Evolutionary conservation across 345 rosid genomes (phyloP).

Genomic region (Eutrema japonicum): DNA sequence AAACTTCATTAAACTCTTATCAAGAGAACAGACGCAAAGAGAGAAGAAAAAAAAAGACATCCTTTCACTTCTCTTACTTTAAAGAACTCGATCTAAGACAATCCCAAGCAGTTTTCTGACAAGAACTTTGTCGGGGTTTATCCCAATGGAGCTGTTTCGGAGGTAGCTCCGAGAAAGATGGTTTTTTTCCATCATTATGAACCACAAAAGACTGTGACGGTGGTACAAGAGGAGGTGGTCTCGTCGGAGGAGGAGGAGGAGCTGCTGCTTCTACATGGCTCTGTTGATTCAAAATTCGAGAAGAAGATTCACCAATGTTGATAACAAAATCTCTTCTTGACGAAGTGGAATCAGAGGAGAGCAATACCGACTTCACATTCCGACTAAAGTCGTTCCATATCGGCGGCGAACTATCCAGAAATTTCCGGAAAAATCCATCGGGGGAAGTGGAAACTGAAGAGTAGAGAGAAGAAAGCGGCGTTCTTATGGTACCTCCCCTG

Average conservation of each 20-base stretch:
- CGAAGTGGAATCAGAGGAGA: conserved; percentile 44
- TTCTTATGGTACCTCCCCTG: conserved; percentile 44
- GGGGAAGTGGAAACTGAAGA: conserved; percentile 48
- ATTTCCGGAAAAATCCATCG: conserved; percentile 35
- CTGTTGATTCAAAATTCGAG: conserved; percentile 30
- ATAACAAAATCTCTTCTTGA: conserved; percentile 43
- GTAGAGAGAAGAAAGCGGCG: conserved; percentile 41
- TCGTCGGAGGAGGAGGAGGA: conserved; percentile 44
- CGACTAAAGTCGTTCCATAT: conserved; percentile 40
- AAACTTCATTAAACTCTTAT: conserved; percentile 19
- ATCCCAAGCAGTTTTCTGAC: conserved; percentile 8
- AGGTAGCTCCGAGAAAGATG: conserved; percentile 7
- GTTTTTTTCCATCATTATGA: conserved; percentile 40
- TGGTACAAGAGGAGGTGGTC: conserved; percentile 48
- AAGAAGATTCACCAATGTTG: conserved; percentile 44
- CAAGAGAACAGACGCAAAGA: not conserved
- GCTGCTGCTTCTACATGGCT: conserved; percentile 24
- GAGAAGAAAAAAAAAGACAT: not conserved
- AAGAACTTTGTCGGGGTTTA: not conserved
- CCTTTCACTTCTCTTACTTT: conserved; percentile 51
- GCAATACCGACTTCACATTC: conserved; percentile 45
- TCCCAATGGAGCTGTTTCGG: conserved; percentile 80
- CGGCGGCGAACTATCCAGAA: conserved; percentile 37
- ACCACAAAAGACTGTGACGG: conserved; percentile 54
- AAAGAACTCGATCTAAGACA: conserved; percentile 79